Evolutionary conservation across 2,329 filamentous ascomycete genomes (phyloP).

Genomic region (Cercospora beticola): DNA sequence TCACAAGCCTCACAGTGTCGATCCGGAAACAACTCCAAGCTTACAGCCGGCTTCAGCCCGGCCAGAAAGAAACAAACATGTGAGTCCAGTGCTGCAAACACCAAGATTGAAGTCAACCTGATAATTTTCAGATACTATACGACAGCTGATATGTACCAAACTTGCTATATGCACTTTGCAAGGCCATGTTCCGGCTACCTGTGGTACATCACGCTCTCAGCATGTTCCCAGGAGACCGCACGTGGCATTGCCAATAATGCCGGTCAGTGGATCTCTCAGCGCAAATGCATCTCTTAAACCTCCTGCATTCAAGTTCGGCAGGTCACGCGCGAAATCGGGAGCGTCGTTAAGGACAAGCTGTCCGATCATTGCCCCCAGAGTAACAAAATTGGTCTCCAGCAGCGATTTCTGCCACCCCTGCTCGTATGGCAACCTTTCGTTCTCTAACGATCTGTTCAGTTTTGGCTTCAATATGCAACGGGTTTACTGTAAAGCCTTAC

Average conservation of each 20-base stretch:
- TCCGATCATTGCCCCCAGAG: background rate
- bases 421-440: background rate
- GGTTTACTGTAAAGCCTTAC: background rate
- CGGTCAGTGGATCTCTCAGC: background rate
- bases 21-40: background rate
- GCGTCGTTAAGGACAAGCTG: background rate
- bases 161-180: too few species aligned
- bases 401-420: background rate
- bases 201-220: background rate
- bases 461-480: background rate
- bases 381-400: background rate
- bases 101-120: too few species aligned
- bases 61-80: background rate
- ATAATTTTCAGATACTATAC: too few species aligned
- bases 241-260: background rate
- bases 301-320: background rate
- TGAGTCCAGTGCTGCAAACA: too few species aligned
- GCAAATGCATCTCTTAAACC: background rate
- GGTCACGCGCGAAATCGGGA: background rate
- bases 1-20: background rate
- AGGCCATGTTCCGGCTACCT: too few species aligned
- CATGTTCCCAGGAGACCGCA: background rate
- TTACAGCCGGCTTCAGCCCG: background rate
- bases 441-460: background rate
- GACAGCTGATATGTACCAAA: too few species aligned